These are phyloP conservation scores for Chaetomium fimeti DNA, from an alignment of 495 filamentous ascomycete genomes.

Conservation along the genomic window DNA sequence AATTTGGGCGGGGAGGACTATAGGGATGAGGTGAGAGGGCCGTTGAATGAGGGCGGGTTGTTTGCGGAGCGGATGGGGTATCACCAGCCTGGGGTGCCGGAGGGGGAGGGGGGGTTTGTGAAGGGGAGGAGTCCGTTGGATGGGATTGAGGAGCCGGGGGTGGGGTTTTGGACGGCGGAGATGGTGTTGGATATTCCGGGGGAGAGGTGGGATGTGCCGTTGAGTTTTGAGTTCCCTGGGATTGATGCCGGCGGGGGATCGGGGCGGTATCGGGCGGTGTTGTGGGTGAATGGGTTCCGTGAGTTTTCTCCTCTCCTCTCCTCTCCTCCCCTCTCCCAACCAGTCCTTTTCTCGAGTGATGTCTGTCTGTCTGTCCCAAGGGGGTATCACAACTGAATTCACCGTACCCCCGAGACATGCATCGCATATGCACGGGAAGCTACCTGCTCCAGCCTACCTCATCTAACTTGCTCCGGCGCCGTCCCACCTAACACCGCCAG, in stretches of 20 bases:
- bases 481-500: neutral
- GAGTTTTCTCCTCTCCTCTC: constrained; percentile 1
- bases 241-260: constrained; percentile 42
- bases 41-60: constrained; percentile 73
- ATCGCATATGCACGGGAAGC: neutral
- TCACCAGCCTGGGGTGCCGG: constrained; percentile 63
- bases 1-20: constrained; percentile 76
- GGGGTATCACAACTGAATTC: neutral
- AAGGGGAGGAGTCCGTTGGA: constrained; percentile 46
- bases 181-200: constrained; percentile 59
- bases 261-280: constrained; percentile 54
- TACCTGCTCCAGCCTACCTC: neutral
- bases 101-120: constrained; percentile 45
- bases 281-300: constrained; percentile 75
- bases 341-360: neutral
- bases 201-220: constrained; percentile 57
- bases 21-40: constrained; percentile 62
- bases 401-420: constrained; percentile 14
- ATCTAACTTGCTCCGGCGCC: neutral
- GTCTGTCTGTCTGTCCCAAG: neutral
- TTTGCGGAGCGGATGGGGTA: constrained; percentile 69
- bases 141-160: constrained; percentile 56
- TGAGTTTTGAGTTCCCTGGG: constrained; percentile 59
- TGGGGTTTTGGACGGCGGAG: constrained; percentile 60
- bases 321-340: neutral